phyloP scores from a whole-genome alignment of 2,329 filamentous ascomycete genomes.

The Arthroderma uncinatum region DNA sequence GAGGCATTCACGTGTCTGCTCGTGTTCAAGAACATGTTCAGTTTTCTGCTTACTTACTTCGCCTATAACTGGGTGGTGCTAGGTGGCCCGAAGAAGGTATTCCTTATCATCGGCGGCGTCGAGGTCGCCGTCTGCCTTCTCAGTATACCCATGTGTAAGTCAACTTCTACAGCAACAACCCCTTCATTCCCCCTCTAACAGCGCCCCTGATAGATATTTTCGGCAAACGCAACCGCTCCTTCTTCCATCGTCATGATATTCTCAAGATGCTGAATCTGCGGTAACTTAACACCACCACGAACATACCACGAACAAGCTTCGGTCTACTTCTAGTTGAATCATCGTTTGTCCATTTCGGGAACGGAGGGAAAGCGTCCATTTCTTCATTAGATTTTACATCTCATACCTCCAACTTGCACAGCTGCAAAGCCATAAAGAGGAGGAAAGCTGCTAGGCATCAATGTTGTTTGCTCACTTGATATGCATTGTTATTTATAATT shows the following conservation, averaged over 20 bases:
- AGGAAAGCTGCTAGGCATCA: background rate
- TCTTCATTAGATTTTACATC: background rate
- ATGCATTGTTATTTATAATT: background rate
- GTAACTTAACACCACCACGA: constrained; percentile 1
- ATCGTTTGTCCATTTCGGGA: background rate
- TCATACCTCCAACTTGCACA: background rate
- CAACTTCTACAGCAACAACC: no score
- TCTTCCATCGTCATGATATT: constrained; percentile 64
- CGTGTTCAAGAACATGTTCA: constrained; percentile 92
- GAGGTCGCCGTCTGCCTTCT: constrained; percentile 66
- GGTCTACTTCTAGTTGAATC: background rate
- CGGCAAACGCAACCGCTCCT: constrained; percentile 65
- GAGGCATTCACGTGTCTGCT: constrained; percentile 84
- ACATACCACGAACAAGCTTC: background rate
- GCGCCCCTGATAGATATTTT: constrained; percentile 51
- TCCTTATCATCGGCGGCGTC: constrained; percentile 61
- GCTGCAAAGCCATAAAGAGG: background rate
- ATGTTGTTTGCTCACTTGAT: background rate
- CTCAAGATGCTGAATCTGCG: constrained; percentile 36
- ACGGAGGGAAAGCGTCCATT: background rate
- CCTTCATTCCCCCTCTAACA: background rate
- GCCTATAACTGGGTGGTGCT: constrained; percentile 72
- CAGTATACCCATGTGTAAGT: constrained; percentile 71
- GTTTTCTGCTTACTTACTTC: constrained; percentile 70
- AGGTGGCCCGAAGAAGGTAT: constrained; percentile 46